Evolutionary conservation across 78 protist genomes (phyloP).

Genomic region (Chrysochromulina tobinii): DNA sequence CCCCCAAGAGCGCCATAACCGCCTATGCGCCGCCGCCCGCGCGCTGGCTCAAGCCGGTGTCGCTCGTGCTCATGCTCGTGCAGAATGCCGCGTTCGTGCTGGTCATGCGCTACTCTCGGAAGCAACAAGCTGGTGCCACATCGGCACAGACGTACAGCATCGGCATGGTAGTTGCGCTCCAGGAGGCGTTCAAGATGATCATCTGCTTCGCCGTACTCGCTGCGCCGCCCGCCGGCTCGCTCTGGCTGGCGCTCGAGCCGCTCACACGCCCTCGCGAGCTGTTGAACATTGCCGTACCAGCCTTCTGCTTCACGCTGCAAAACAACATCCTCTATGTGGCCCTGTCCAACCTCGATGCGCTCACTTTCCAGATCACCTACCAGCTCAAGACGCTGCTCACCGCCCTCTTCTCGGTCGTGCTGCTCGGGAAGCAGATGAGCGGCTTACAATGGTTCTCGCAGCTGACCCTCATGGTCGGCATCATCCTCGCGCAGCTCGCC

Average conservation of each 20-base stretch:
- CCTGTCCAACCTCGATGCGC: constrained; percentile 64
- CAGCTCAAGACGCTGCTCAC: constrained; percentile 28
- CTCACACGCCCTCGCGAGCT: constrained; percentile 11
- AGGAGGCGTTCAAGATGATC: not conserved
- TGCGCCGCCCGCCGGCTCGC: not conserved
- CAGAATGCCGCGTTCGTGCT: constrained; percentile 65
- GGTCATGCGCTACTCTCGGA: constrained; percentile 46
- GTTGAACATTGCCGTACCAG: constrained; percentile 55
- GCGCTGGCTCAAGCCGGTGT: constrained; percentile 17
- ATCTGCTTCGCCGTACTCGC: not conserved
- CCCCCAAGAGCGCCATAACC: no score
- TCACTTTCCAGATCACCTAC: constrained; percentile 29
- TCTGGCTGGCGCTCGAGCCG: not conserved
- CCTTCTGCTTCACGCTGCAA: constrained; percentile 67
- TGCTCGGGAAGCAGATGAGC: not conserved
- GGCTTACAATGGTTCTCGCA: not conserved
- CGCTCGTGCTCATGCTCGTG: constrained; percentile 47
- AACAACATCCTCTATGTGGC: constrained; percentile 73
- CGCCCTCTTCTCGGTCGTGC: not conserved
- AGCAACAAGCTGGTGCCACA: no score
- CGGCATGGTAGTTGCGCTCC: not conserved
- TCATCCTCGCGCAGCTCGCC: not conserved
- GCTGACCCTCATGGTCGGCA: not conserved
- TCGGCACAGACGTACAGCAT: not conserved
- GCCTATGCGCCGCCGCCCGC: no score